Percentiles rank a stretch among this genome's conserved stretches.
These are phyloP conservation scores for Zymoseptoria tritici DNA, from an alignment of 2,329 filamentous ascomycete genomes.

Conservation along the genomic window DNA sequence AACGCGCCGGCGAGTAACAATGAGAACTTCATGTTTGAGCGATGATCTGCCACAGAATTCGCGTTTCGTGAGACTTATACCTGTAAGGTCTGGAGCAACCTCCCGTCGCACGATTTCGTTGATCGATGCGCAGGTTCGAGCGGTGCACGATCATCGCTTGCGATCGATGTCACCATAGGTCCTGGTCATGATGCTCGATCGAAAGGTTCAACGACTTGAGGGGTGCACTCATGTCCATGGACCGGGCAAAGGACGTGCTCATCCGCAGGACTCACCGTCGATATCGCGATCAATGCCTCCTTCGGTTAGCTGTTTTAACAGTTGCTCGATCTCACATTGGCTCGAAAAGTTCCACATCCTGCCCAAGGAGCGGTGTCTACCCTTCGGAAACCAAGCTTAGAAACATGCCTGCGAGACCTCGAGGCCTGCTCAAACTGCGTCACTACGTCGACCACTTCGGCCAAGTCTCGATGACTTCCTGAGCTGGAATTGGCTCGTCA, in stretches of 20 bases:
- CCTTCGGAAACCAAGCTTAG: no score
- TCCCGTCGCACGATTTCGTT: neutral
- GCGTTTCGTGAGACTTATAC: neutral
- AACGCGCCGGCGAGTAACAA: neutral
- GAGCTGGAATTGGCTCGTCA: neutral
- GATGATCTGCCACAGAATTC: neutral
- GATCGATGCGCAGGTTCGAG: neutral
- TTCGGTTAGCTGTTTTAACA: neutral
- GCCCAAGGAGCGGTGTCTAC: no score
- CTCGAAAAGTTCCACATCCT: no score
- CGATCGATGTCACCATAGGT: neutral
- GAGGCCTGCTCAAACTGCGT: no score
- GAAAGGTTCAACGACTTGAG: neutral
- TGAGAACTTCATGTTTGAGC: conserved; percentile 1
- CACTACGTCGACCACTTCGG: neutral
- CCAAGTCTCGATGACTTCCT: neutral
- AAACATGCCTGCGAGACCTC: no score
- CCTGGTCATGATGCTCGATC: neutral
- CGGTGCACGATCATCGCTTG: no score
- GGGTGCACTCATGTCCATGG: neutral
- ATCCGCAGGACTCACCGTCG: neutral
- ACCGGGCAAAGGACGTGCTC: neutral
- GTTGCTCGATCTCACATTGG: neutral
- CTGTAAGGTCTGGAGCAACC: neutral
- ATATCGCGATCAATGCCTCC: neutral